Conservation (phyloP, 495 filamentous ascomycete species). For the Hypoxylon fragiforme region DNA sequence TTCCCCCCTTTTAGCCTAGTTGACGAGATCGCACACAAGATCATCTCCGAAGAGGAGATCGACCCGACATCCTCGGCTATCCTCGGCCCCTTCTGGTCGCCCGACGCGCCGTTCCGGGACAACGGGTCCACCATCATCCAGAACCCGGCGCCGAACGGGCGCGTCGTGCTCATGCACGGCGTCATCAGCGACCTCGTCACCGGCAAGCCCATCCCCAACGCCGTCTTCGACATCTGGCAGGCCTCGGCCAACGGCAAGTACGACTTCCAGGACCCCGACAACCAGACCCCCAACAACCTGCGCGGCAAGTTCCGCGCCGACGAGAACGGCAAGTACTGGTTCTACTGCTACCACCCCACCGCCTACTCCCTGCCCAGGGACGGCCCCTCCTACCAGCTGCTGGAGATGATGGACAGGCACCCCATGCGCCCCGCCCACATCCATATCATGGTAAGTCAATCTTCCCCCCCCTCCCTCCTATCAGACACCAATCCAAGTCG, state of each 20-base stretch:
- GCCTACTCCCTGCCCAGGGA: constrained; percentile 79
- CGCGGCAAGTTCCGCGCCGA: constrained; percentile 81
- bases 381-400: constrained; percentile 68
- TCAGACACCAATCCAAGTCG: constrained; percentile 12
- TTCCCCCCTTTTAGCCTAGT: constrained; percentile 59
- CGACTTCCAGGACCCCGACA: constrained; percentile 83
- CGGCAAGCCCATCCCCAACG: constrained; percentile 67
- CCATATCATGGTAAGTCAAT: constrained; percentile 70
- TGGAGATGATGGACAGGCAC: constrained; percentile 74
- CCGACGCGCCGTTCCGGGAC: constrained; percentile 76
- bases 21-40: constrained; percentile 83
- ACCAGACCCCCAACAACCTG: constrained; percentile 79
- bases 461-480: not conserved
- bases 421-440: constrained; percentile 86
- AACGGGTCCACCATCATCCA: constrained; percentile 73
- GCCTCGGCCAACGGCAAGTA: constrained; percentile 82
- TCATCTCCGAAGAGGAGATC: constrained; percentile 67
- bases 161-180: constrained; percentile 75
- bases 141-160: constrained; percentile 62
- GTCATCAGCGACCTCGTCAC: constrained; percentile 72
- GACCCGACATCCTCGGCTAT: constrained; percentile 81
- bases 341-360: constrained; percentile 83
- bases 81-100: constrained; percentile 86
- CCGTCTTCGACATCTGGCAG: constrained; percentile 86
- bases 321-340: constrained; percentile 72